Evolutionary conservation across 2,329 filamentous ascomycete species (phyloP).

Genomic region (Trichoderma koningii): DNA sequence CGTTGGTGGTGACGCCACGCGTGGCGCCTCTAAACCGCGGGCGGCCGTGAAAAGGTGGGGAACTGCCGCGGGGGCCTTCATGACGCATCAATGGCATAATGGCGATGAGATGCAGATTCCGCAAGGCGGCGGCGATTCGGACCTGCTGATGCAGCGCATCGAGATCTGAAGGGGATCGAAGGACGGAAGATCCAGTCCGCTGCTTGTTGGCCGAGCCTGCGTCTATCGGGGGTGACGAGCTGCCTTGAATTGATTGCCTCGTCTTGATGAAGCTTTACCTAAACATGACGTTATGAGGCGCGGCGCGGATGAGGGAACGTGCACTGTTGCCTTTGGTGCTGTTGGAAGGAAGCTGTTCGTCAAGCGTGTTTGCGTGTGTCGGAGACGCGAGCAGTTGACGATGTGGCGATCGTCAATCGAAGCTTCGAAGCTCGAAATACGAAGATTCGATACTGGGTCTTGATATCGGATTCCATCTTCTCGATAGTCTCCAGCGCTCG

Average conservation of each 20-base stretch:
- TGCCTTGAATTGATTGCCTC: background rate
- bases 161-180: conserved; percentile 4
- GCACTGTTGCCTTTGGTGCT: background rate
- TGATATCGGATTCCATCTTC: too few species aligned
- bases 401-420: too few species aligned
- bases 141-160: conserved; percentile 15
- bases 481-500: too few species aligned
- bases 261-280: background rate
- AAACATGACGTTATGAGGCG: conserved; percentile 4
- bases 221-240: background rate
- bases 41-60: background rate
- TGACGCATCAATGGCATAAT: conserved; percentile 24
- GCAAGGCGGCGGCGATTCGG: background rate
- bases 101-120: background rate
- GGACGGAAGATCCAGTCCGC: conserved; percentile 15
- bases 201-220: background rate
- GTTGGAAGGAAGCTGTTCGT: background rate
- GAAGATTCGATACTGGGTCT: too few species aligned
- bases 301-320: background rate
- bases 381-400: too few species aligned
- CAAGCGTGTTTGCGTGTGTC: too few species aligned
- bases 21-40: conserved; percentile 1
- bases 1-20: conserved; percentile 15
- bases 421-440: too few species aligned
- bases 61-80: background rate